These are phyloP conservation scores for Aspergillus sp. DNA, from an alignment of 2,329 filamentous ascomycete genomes.

Conservation along the genomic window DNA sequence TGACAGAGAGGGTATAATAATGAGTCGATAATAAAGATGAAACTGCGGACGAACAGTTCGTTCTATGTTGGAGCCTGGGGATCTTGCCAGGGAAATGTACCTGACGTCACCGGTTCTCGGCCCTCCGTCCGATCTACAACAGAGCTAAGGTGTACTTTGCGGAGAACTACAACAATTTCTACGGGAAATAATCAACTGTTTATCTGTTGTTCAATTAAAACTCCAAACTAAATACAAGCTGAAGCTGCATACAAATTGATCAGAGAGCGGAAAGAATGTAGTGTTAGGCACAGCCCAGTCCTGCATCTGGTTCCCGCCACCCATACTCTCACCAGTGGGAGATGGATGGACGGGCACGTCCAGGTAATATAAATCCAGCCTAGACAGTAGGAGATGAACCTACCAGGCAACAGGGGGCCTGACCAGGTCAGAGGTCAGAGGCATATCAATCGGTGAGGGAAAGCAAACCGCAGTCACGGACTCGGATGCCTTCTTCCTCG, in stretches of 20 bases:
- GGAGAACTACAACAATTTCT: neutral
- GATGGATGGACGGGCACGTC: conserved; percentile 30
- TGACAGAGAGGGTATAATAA: too few relatives aligned
- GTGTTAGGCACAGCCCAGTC: conserved; percentile 36
- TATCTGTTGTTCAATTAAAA: conserved; percentile 19
- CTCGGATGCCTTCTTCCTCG: conserved; percentile 25
- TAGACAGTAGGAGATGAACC: conserved; percentile 57
- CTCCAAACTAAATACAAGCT: conserved; percentile 25
- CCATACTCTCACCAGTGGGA: conserved; percentile 30
- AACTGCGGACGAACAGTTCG: too few relatives aligned
- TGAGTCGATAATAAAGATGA: too few relatives aligned
- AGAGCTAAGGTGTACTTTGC: too few relatives aligned
- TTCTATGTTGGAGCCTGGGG: too few relatives aligned
- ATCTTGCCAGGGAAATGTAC: neutral
- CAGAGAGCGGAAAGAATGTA: conserved; percentile 22
- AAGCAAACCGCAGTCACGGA: conserved; percentile 34
- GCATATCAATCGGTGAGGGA: neutral
- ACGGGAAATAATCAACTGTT: neutral
- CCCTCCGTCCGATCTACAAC: neutral
- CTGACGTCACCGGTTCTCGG: neutral
- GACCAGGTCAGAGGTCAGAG: neutral
- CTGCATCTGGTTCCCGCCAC: conserved; percentile 53
- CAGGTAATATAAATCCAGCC: conserved; percentile 44
- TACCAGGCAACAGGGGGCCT: conserved; percentile 31
- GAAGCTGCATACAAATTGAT: conserved; percentile 17